Evolutionary conservation across 306 rosid species (phyloP), one percentile per base, ranked within the genome.

Genomic region (Quercus rubra): DNA sequence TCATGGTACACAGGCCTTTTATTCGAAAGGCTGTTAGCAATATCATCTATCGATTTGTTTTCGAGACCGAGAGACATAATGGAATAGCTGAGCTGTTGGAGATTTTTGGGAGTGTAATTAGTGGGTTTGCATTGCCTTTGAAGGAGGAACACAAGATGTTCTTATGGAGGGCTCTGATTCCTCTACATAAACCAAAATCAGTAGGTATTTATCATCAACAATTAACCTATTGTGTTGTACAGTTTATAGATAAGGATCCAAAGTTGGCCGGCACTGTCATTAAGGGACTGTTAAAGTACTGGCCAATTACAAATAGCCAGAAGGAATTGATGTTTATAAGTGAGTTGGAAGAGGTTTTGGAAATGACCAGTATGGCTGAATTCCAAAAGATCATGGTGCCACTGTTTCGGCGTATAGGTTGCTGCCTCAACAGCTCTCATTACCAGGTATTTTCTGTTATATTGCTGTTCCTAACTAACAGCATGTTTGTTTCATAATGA

Each of bases 231-330:
- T 96, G 99, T 59, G 89, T 96, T 75, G 83, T 89, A 81, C 98
- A 96, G 90, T 93, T 91, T 84, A 84, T 96, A 78, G 98, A 96
- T 71, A 96, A 96, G 89, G 99, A 96, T 88, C 96, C 90, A 74
- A 93, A 85, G 84, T 80, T 96, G 84, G 97, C 88, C 6, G 78
- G 99, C 85, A 58, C 89, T 49, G 92, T 96, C 82, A 87, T 96
- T 72, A 90, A 88, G 83, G 98, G 99, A 41, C 82, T 96, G 62
- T 83, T 96, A 72, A 96, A 92, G 91, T 93, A 88, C 82, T 96
- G 99, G 99, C 99, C 99, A 2, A 75, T 96, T 52, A 93, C 98
- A 72, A 93, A 89, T 86, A 96, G 99, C 89, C 98, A 96, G 86
- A 96, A 96, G 90, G 96, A 96, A 93, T 90, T 96, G 70, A 93